phyloP scores from a whole-genome alignment of 148 eudicot species.

The Vaccinium darrowii region DNA sequence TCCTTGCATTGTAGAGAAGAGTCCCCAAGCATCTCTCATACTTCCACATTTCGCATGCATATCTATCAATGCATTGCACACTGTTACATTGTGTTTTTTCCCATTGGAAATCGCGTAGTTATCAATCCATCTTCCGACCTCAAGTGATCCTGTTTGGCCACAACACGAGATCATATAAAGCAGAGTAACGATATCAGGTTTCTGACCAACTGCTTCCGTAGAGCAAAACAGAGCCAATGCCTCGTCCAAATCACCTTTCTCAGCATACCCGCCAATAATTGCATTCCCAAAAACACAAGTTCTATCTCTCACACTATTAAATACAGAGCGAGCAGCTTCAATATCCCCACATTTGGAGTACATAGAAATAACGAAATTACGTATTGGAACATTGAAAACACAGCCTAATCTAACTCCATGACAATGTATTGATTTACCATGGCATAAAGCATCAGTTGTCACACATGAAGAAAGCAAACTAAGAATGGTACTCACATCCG shows the following conservation, averaged over 20 bases:
- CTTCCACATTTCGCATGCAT: slow-evolving; percentile 74
- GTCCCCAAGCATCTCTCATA: slow-evolving; percentile 36
- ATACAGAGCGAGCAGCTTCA: slow-evolving; percentile 35
- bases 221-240: slow-evolving; percentile 48
- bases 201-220: slow-evolving; percentile 50
- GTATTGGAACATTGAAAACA: slow-evolving; percentile 35
- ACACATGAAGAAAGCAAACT: slow-evolving; percentile 51
- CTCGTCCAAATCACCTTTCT: slow-evolving; percentile 48
- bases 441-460: slow-evolving; percentile 29
- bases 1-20: slow-evolving; percentile 45
- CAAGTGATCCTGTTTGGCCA: slow-evolving; percentile 60
- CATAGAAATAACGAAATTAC: slow-evolving; percentile 61
- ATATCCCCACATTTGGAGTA: slow-evolving; percentile 59
- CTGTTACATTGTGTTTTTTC: slow-evolving; percentile 28
- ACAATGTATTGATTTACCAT: slow-evolving; percentile 53
- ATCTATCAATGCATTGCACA: slow-evolving; percentile 56
- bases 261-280: slow-evolving; percentile 57
- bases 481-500: slow-evolving; percentile 58
- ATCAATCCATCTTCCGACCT: slow-evolving; percentile 60
- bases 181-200: slow-evolving; percentile 60
- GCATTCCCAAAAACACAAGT: slow-evolving; percentile 66
- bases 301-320: slow-evolving; percentile 42
- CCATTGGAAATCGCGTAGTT: slow-evolving; percentile 34
- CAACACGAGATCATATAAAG: slow-evolving; percentile 51
- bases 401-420: slow-evolving; percentile 52